Evolutionary conservation across 495 filamentous ascomycete species (phyloP).

Genomic region (Viridothelium virens): DNA sequence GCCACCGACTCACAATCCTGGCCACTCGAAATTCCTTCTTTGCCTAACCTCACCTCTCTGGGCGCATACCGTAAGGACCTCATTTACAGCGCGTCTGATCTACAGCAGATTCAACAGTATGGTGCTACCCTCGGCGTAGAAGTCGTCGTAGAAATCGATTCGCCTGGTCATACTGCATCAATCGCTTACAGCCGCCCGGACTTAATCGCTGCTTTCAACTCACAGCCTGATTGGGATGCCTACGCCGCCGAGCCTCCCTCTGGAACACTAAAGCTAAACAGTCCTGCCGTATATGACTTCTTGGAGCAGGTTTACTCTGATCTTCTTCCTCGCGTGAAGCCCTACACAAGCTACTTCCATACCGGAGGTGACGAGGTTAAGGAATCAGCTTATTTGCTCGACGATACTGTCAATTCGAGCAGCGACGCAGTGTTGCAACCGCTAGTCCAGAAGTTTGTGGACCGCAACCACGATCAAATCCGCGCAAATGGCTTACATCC

Average conservation of each 20-base stretch:
- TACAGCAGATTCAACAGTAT: constrained; percentile 58
- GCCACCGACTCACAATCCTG: constrained; percentile 76
- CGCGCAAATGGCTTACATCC: constrained; percentile 53
- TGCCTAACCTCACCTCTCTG: constrained; percentile 60
- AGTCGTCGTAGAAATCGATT: constrained; percentile 71
- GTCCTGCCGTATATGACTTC: constrained; percentile 55
- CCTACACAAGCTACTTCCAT: constrained; percentile 67
- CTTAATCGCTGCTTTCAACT: constrained; percentile 63
- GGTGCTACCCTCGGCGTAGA: constrained; percentile 60
- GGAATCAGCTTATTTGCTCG: constrained; percentile 61
- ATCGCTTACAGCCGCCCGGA: constrained; percentile 60
- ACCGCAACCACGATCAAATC: constrained; percentile 54
- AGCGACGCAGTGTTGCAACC: constrained; percentile 52
- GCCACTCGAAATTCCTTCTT: constrained; percentile 66
- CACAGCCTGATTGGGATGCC: constrained; percentile 53
- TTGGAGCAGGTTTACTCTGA: constrained; percentile 61
- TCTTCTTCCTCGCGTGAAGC: constrained; percentile 59
- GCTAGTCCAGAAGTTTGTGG: constrained; percentile 63
- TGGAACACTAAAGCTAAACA: constrained; percentile 67
- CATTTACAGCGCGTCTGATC: constrained; percentile 55
- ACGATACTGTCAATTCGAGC: constrained; percentile 60
- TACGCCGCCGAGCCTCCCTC: constrained; percentile 71
- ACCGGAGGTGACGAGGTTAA: constrained; percentile 81
- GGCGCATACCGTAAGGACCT: constrained; percentile 57
- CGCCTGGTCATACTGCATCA: constrained; percentile 67